phyloP scores from a whole-genome alignment of 2,329 filamentous ascomycete species.

The Didymella segeticola region DNA sequence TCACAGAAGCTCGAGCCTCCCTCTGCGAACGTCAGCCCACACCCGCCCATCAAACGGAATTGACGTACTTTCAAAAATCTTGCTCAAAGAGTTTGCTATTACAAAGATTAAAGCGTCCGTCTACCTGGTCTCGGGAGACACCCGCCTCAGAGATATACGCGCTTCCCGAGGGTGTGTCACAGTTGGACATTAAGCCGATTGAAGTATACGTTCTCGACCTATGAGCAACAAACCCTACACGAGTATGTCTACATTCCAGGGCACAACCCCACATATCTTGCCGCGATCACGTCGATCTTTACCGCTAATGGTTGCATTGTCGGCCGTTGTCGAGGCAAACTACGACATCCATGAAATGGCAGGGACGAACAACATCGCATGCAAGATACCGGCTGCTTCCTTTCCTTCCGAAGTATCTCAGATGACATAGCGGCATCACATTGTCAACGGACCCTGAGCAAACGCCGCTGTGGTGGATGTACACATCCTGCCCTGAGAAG shows the following conservation, averaged over 20 bases:
- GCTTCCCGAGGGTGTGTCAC: conserved; percentile 9
- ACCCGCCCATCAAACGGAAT: too few species aligned
- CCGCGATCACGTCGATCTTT: conserved; percentile 6
- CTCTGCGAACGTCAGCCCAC: neutral
- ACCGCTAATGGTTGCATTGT: neutral
- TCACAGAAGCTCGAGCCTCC: neutral
- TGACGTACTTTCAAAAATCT: too few species aligned
- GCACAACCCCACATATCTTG: conserved; percentile 13
- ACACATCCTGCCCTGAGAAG: conserved; percentile 2
- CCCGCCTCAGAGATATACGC: conserved; percentile 6
- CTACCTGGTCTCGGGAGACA: conserved; percentile 7
- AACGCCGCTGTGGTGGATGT: conserved; percentile 6
- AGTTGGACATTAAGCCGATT: neutral
- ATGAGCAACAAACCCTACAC: neutral
- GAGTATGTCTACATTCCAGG: conserved; percentile 13
- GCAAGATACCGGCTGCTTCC: conserved; percentile 16
- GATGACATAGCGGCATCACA: conserved; percentile 19
- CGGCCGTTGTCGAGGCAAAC: conserved; percentile 8
- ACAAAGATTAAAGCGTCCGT: neutral
- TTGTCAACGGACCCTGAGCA: conserved; percentile 15
- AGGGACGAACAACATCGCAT: neutral
- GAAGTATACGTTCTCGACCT: neutral
- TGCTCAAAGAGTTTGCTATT: neutral
- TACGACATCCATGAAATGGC: conserved; percentile 1
- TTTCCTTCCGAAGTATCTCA: conserved; percentile 16